Evolutionary conservation across 1,284 basidiomycete genomes (phyloP).

Genomic region (Fereydounia khargensis): DNA sequence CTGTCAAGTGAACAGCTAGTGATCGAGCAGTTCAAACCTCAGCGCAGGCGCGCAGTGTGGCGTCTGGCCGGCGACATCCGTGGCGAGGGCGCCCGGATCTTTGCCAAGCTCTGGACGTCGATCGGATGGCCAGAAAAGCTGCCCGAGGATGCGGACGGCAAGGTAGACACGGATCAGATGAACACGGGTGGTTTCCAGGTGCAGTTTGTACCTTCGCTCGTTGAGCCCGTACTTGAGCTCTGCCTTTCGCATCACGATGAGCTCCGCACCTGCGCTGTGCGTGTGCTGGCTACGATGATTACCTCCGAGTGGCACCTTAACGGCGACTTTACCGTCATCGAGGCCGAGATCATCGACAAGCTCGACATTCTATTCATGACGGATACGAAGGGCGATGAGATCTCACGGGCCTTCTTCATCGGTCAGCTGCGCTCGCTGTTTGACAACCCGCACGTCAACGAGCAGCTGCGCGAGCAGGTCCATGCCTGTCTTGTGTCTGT

Average conservation of each 20-base stretch:
- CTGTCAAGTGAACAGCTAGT: conserved; percentile 85
- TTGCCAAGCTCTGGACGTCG: conserved; percentile 81
- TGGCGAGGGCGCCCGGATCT: conserved; percentile 82
- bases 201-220: conserved; percentile 67
- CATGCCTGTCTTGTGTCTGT: conserved; percentile 82
- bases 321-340: conserved; percentile 62
- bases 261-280: conserved; percentile 80
- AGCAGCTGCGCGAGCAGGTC: conserved; percentile 73
- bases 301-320: conserved; percentile 68
- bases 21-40: conserved; percentile 86
- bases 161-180: conserved; percentile 26
- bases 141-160: conserved; percentile 6
- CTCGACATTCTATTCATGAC: conserved; percentile 88
- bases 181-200: conserved; percentile 54
- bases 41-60: conserved; percentile 94
- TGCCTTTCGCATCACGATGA: conserved; percentile 93
- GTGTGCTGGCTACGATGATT: conserved; percentile 90
- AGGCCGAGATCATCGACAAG: conserved; percentile 90
- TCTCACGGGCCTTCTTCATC: conserved; percentile 87
- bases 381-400: conserved; percentile 82
- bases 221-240: conserved; percentile 84
- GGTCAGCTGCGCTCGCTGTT: conserved; percentile 85
- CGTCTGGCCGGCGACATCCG: conserved; percentile 89
- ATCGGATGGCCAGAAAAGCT: conserved; percentile 59
- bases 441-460: conserved; percentile 76